phyloP scores from a whole-genome alignment of 106 monocot species.

The Phalaenopsis aphrodite region DNA sequence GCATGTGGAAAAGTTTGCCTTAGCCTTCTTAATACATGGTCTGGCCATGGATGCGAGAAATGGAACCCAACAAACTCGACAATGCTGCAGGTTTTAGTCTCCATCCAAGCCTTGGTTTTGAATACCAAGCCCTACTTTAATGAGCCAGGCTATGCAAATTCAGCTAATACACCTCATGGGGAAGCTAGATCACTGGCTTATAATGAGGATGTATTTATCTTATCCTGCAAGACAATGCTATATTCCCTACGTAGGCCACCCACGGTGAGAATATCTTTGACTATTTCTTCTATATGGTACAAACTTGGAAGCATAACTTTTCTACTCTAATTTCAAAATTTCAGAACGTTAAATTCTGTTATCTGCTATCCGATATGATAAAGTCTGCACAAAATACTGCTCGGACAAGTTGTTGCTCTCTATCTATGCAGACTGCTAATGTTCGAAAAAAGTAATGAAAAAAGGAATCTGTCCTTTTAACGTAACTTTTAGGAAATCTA shows the following conservation, averaged over 20 bases:
- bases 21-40: slow-evolving; percentile 51
- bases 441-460: too few species aligned
- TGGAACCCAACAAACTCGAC: slow-evolving; percentile 37
- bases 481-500: too few species aligned
- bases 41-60: slow-evolving; percentile 38
- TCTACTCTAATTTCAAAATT: too few species aligned
- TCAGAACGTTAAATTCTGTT: too few species aligned
- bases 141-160: slow-evolving; percentile 36
- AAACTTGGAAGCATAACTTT: too few species aligned
- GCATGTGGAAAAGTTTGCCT: slow-evolving; percentile 46
- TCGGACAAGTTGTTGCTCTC: too few species aligned
- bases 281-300: not conserved
- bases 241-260: slow-evolving; percentile 37
- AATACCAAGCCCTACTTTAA: slow-evolving; percentile 51
- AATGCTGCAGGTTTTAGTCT: slow-evolving; percentile 48
- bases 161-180: slow-evolving; percentile 23
- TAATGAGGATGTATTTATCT: slow-evolving; percentile 31
- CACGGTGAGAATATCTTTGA: slow-evolving; percentile 16
- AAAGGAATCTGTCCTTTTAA: too few species aligned
- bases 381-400: too few species aligned
- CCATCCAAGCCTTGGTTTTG: slow-evolving; percentile 53
- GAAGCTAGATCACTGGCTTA: slow-evolving; percentile 26
- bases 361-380: too few species aligned
- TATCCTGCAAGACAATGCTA: slow-evolving; percentile 50
- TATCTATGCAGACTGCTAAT: too few species aligned